Percentiles rank a stretch among this genome's conserved stretches.
Conservation (phyloP, 163 green algal genomes). For the Prototheca cutis region DNA sequence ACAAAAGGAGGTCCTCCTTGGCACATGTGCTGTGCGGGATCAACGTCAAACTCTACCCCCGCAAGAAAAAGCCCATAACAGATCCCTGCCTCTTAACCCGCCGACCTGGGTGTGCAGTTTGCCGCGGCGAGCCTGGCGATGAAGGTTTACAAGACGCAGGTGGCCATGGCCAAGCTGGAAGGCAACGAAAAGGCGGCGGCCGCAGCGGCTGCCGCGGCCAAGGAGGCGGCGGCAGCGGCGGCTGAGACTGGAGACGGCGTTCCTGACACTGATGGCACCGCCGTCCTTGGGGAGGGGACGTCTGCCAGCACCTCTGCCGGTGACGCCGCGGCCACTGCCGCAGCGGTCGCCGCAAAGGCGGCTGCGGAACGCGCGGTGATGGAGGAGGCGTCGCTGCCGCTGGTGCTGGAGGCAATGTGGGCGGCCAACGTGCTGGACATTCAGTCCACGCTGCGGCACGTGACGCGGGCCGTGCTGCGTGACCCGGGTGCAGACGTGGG, state of each 20-base stretch:
- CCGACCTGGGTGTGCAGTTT: conserved; percentile 26
- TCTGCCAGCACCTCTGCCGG: too few relatives aligned
- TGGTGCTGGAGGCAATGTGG: conserved; percentile 65
- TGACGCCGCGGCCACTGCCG: too few relatives aligned
- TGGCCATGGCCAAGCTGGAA: conserved; percentile 28
- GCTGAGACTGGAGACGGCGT: too few relatives aligned
- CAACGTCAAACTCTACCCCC: too few relatives aligned
- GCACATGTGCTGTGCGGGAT: too few relatives aligned
- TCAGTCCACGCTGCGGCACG: conserved; percentile 58
- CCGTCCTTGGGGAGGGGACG: too few relatives aligned
- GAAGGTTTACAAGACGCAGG: conserved; percentile 35
- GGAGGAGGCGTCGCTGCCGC: conserved; percentile 35
- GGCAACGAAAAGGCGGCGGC: background rate
- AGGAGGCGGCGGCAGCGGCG: conserved; percentile 10
- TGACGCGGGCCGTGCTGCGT: conserved; percentile 31
- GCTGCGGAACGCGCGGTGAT: conserved; percentile 11
- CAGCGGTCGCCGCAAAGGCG: too few relatives aligned
- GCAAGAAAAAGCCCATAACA: too few relatives aligned
- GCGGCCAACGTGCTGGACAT: conserved; percentile 89
- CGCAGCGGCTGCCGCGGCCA: conserved; percentile 1
- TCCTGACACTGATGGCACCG: too few relatives aligned
- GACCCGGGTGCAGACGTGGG: conserved; percentile 17
- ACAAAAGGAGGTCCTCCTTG: too few relatives aligned
- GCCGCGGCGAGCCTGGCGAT: conserved; percentile 25
- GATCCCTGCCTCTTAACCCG: too few relatives aligned